These are phyloP conservation scores for Hymenoscyphus linearis DNA, from an alignment of 2,329 filamentous ascomycete genomes.

Conservation along the genomic window DNA sequence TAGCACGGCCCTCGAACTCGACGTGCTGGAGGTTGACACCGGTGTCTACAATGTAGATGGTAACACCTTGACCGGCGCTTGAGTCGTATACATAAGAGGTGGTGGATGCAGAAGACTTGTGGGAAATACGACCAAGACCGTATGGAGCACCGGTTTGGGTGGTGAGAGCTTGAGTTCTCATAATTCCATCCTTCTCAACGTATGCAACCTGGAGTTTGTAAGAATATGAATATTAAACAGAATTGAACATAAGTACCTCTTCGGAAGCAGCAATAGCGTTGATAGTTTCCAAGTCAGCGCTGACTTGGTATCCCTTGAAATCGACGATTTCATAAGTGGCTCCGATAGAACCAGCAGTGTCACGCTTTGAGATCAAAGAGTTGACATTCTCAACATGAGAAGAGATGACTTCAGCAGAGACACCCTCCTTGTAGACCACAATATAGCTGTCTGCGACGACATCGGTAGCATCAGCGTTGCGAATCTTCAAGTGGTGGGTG, in stretches of 20 bases:
- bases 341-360: conserved; percentile 34
- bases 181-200: conserved; percentile 27
- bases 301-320: conserved; percentile 28
- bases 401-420: conserved; percentile 42
- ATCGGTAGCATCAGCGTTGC: conserved; percentile 44
- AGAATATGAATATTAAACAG: not conserved
- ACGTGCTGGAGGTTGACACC: conserved; percentile 32
- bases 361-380: conserved; percentile 49
- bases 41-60: conserved; percentile 35
- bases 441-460: conserved; percentile 55
- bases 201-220: conserved; percentile 24
- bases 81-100: conserved; percentile 32
- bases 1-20: conserved; percentile 35
- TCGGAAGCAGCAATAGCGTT: conserved; percentile 26
- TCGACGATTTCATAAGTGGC: conserved; percentile 23
- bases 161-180: conserved; percentile 30
- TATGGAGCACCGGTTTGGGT: conserved; percentile 28
- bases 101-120: conserved; percentile 20
- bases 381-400: conserved; percentile 46
- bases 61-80: conserved; percentile 31
- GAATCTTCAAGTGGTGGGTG: conserved; percentile 27
- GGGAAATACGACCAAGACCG: conserved; percentile 33
- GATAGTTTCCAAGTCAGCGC: conserved; percentile 25
- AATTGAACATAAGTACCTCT: conserved; percentile 18
- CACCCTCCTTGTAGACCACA: conserved; percentile 57